Evolutionary conservation across 129 eudicot genomes (phyloP).

Genomic region (Chrysanthemum lavandulifolium): DNA sequence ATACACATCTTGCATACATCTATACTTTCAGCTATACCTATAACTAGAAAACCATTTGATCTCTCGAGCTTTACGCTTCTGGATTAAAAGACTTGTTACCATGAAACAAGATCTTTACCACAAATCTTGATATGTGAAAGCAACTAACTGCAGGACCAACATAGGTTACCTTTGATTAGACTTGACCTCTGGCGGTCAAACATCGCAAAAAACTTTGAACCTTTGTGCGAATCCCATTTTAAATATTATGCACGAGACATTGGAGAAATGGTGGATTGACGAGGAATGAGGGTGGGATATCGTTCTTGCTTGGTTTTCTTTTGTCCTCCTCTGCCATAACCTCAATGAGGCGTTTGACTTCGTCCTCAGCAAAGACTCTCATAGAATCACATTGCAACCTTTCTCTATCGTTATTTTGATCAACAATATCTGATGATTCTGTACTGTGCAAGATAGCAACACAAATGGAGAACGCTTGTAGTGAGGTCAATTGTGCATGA

Average conservation of each 20-base stretch:
- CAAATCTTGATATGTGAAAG: background rate
- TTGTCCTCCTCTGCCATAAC: slow-evolving; percentile 62
- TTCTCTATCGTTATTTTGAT: slow-evolving; percentile 46
- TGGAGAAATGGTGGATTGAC: slow-evolving; percentile 94
- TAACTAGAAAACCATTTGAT: slow-evolving; percentile 12
- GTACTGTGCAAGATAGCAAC: slow-evolving; percentile 73
- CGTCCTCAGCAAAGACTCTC: slow-evolving; percentile 66
- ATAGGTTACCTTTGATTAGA: background rate
- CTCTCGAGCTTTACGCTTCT: background rate
- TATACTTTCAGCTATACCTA: slow-evolving; percentile 13
- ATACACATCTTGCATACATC: slow-evolving; percentile 27
- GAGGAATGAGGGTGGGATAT: slow-evolving; percentile 52
- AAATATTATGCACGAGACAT: slow-evolving; percentile 59
- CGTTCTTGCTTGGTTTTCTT: slow-evolving; percentile 41
- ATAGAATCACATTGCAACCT: slow-evolving; percentile 59
- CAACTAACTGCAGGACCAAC: background rate
- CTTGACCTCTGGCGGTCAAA: slow-evolving; percentile 2
- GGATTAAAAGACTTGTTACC: too few species aligned
- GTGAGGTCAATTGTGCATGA: slow-evolving; percentile 68
- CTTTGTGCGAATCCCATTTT: slow-evolving; percentile 1
- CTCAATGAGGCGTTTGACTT: slow-evolving; percentile 61
- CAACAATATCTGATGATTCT: slow-evolving; percentile 46
- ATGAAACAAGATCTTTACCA: background rate
- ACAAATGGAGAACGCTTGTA: slow-evolving; percentile 82
- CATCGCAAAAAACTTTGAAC: slow-evolving; percentile 12